Evolutionary conservation across 371 early-diverging fungal species (phyloP), one percentile per base, ranked within the genome.

Genomic region (Thermomucor indicae-seudaticae): DNA sequence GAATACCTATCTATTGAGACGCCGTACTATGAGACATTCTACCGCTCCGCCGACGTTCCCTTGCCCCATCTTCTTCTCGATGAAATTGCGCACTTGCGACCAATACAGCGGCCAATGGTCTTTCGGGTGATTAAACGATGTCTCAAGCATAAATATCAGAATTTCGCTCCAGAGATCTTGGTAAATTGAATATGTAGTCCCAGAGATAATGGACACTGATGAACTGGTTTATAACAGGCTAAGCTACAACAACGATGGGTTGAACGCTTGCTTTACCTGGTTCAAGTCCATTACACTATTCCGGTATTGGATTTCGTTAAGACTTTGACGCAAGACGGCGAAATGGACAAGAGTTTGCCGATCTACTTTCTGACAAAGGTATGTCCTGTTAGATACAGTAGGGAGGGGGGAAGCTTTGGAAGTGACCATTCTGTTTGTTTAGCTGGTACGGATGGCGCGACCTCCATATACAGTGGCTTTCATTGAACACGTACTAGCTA

Each of bases 11-110:
- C 19, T 37, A 16, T 37, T 19, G 37, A 37, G 4, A 10, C 37
- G 5, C 16, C 14, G 14, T 37, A 37, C 11, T 37, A 16, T 11
- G 11, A 37, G 16, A 37, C 5, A 14, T 37, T 37, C 11, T 37
- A 37, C 10, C 37, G 19, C 14, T 37, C 37, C n/a, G 68, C 73
- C 2, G 84, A 84, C 39, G 76, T 72, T 2, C 84, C 85, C 1
- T 48, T 75, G 1, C 74, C 84, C 14, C 64, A 82, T 35, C 52
- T 84, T 12, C 45, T 88, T 30, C 62, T 88, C 22, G 88, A 88
- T 50, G 88, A 79, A 58, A 84, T 88, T 56, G 84, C 86, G 0
- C 70, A 65, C 42, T 64, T 72, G 37, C 87, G 86, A 51, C 84
- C 84, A 25, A 37, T 84, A 22, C 82, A 84, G 37, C 83, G 79